These are phyloP conservation scores for Populus trichocarpa DNA, from an alignment of 441 rosid species.

Conservation along the genomic window DNA sequence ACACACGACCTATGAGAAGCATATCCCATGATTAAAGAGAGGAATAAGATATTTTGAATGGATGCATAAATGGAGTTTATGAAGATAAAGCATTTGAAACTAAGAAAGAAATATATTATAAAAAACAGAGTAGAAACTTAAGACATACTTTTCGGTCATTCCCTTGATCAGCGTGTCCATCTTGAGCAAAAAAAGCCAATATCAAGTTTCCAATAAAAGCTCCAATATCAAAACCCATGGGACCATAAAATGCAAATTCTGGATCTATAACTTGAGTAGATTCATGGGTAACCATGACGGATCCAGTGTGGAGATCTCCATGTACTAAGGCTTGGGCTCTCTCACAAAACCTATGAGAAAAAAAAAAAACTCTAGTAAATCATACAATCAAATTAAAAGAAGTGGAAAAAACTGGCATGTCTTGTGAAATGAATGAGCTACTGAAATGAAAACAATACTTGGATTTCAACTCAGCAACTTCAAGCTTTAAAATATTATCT, in stretches of 20 bases:
- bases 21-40: not conserved
- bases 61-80: not conserved
- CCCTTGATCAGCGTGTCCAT: conserved; percentile 63
- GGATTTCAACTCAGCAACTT: conserved; percentile 82
- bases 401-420: not conserved
- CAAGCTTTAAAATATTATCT: conserved; percentile 67
- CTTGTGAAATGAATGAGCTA: not conserved
- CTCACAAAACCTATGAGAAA: conserved; percentile 73
- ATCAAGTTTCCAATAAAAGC: conserved; percentile 88
- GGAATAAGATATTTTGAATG: not conserved
- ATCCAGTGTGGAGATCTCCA: conserved; percentile 94
- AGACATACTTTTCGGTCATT: conserved; percentile 64
- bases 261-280: conserved; percentile 94
- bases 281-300: conserved; percentile 80
- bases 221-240: conserved; percentile 87
- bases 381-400: not conserved
- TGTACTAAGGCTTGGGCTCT: conserved; percentile 84
- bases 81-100: not conserved
- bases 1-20: not conserved
- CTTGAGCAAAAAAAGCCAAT: conserved; percentile 87
- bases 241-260: conserved; percentile 84
- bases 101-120: not conserved
- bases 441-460: conserved; percentile 38
- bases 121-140: not conserved
- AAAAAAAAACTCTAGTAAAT: conserved; percentile 10